Base-by-base conservation (phyloP, 768 basidiomycete genomes). In the Agaricus subrufescens region DNA sequence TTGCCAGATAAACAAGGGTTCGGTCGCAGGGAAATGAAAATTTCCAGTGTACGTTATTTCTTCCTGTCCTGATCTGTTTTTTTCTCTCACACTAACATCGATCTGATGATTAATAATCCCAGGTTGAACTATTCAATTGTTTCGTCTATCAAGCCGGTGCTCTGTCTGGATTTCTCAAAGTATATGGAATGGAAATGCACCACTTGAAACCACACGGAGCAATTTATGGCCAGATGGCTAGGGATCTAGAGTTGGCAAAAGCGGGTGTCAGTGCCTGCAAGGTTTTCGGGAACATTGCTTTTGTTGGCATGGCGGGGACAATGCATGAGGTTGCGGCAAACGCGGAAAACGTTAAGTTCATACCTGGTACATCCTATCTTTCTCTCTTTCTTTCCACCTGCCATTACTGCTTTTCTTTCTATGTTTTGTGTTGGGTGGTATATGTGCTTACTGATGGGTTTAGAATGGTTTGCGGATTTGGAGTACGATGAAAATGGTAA, bases 111-210 rank as follows among this genome's bases (percentile, higher is more conserved):
- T 37, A 2, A 14, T 14, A 29, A 26, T 3, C 11, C 37, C 50
- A 85, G 80, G 78, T 80, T 2, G 83, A 84, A 58, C 74, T 86
- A 34, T 70, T 68, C 6, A 73, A 78, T 26, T 82, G 81, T 63
- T 81, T 87, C 57, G 72, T 82, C 4, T 86, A 85, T 62, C 86
- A 87, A 71, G 79, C 86, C 30, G 86, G 85, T n/a, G 84, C 86
- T 0, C 67, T 87, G 6, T 68, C 65, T 3, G 84, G 82, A 0
- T 87, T 87, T 66, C 69, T 88, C 52, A 79, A 76, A 44, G 64
- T 73, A 1, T 74, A 86, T 51, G 78, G 71, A 0, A 60, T 87
- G 4, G 65, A 68, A 1, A 64, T 86, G 23, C 79, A 86, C 61
- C 86, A 89, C 57, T 72, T 85, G 34, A 85, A 84, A 63, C 81